Base-by-base conservation (phyloP, 768 basidiomycete genomes). In the Psilocybe sp. region DNA sequence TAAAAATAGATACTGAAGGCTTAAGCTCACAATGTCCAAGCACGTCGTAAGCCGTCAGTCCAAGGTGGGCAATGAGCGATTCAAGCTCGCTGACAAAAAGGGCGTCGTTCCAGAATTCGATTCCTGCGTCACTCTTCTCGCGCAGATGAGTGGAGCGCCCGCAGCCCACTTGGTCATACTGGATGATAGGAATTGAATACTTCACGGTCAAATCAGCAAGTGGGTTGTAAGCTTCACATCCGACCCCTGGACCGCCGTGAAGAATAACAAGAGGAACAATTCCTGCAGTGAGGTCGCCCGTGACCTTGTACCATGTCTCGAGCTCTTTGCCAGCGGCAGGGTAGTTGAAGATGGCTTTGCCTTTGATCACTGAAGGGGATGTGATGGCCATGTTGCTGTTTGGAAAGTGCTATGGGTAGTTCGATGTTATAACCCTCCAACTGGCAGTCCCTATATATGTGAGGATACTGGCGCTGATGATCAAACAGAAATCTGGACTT, bases 81-180 rank as follows among this genome's bases (percentile, higher is more conserved):
- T 74, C 63, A 39, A 82, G 72, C 63, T 84, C 77, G 51, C 76
- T 68, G 54, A 78, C 62, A 66, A 81, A 81, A 5, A 82, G 67
- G 46, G 73, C 60, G 23, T 66, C 59, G 14, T 69, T 78, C 79
- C 79, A 81, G 64, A 84, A 83, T 15, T 74, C 70, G 12, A 65
- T 68, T 14, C 54, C 56, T 3, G 36, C 37, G 5, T 43, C 47
- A 5, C 58, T 67, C 55, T 77, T 81, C 52, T 81, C 76, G 8
- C 61, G 74, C 15, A 81, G 66, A 54, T 80, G 79, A 8, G 79
- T 80, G 11, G 81, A 83, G 19, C 64, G 62, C n/a, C 79, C 80
- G 48, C 64, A 71, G 7, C 81, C 81, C 40, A 84, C 50, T 57
- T 83, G 82, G 58, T 81, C 79, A 62, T 83, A 82, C 40, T 81